A percentile compares a stretch with the other conserved stretches of the same genome.
Evolutionary conservation across 768 basidiomycete species (phyloP).

Genomic region (Kwoniella europaea): DNA sequence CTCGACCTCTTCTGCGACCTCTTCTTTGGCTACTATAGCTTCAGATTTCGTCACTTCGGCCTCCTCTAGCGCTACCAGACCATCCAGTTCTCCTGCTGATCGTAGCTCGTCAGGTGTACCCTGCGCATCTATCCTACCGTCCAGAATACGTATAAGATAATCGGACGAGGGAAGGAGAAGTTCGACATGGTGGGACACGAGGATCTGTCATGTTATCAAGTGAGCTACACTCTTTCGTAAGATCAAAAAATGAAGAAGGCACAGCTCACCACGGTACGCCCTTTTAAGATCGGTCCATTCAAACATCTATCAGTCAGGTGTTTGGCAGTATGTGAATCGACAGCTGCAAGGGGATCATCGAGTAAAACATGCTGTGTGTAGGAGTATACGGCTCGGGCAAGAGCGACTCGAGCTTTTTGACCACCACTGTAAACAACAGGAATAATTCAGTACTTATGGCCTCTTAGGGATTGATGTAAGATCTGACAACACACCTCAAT

Average conservation of each 20-base stretch:
- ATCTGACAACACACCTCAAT: conserved; percentile 27
- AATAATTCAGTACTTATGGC: conserved; percentile 11
- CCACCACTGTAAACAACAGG: conserved; percentile 45
- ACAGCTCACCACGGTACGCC: conserved; percentile 46
- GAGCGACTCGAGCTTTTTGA: conserved; percentile 57
- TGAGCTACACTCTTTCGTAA: not conserved
- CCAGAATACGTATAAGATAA: conserved; percentile 77
- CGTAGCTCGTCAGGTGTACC: conserved; percentile 72
- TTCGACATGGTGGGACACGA: conserved; percentile 83
- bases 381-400: conserved; percentile 56
- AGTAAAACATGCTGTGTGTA: conserved; percentile 53
- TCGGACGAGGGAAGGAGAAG: conserved; percentile 75
- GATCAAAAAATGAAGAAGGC: not conserved
- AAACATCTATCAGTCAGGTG: conserved; percentile 55
- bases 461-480: no score
- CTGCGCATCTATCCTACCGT: conserved; percentile 77
- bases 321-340: conserved; percentile 57
- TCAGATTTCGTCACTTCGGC: conserved; percentile 53
- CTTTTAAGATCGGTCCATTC: conserved; percentile 49
- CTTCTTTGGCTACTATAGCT: conserved; percentile 32
- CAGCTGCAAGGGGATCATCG: conserved; percentile 56
- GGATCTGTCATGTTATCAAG: conserved; percentile 35
- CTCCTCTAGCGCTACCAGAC: conserved; percentile 65
- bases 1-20: conserved; percentile 47
- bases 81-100: conserved; percentile 67